phyloP scores from a whole-genome alignment of 768 basidiomycete species.

The Leccinellum rugosiceps region DNA sequence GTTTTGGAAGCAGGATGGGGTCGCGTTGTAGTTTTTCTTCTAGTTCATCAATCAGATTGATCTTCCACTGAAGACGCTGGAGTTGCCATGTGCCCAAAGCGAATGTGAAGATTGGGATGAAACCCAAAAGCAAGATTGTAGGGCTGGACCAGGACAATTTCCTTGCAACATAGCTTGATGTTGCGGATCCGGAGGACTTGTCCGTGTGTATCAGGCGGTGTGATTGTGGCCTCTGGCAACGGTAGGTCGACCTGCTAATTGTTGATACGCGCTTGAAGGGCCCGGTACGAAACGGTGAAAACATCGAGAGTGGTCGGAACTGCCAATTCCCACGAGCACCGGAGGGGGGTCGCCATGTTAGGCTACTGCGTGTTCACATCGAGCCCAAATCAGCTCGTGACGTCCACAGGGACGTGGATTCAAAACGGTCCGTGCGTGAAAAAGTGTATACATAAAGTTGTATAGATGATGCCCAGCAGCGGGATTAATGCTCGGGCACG shows the following conservation, averaged over 20 bases:
- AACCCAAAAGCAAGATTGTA: slow-evolving; percentile 70
- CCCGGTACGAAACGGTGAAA: slow-evolving; percentile 15
- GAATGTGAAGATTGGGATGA: slow-evolving; percentile 89
- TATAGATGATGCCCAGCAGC: too few species aligned
- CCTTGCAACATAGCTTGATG: slow-evolving; percentile 52
- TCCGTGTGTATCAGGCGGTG: slow-evolving; percentile 16
- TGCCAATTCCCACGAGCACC: too few species aligned
- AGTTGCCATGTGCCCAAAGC: slow-evolving; percentile 93
- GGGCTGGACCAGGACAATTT: slow-evolving; percentile 64
- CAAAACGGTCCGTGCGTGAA: too few species aligned
- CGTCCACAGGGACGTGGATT: too few species aligned
- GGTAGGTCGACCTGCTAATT: slow-evolving; percentile 9
- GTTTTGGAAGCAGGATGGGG: slow-evolving; percentile 74
- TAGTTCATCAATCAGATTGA: slow-evolving; percentile 71
- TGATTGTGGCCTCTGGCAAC: slow-evolving; percentile 1
- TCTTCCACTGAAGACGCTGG: slow-evolving; percentile 15
- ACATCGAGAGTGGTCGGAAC: slow-evolving; percentile 11
- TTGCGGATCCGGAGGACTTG: slow-evolving; percentile 21
- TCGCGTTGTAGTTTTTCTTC: slow-evolving; percentile 83
- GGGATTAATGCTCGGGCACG: too few species aligned
- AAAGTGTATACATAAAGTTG: too few species aligned
- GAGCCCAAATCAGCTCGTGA: too few species aligned
- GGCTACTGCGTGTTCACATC: too few species aligned
- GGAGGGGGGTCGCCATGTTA: too few species aligned
- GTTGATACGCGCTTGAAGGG: slow-evolving; percentile 4